These are phyloP conservation scores for Lenwebbia sp. DNA, from an alignment of 345 rosid genomes.

Conservation along the genomic window DNA sequence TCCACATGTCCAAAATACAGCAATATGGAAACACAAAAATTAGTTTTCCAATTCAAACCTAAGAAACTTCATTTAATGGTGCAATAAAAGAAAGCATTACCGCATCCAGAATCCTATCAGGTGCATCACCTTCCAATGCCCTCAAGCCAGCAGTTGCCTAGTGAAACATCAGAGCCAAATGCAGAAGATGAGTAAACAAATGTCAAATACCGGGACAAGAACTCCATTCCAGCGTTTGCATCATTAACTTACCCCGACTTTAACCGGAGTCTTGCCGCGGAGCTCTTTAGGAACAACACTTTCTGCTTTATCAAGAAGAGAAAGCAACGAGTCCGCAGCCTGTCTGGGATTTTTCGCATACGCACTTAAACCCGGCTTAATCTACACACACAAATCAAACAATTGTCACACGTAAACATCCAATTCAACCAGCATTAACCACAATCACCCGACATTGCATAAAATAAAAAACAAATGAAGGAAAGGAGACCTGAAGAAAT, in stretches of 20 bases:
- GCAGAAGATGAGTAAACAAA: conserved; percentile 1
- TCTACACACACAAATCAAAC: conserved; percentile 24
- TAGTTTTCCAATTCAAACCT: neutral
- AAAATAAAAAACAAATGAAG: neutral
- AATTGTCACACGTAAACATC: conserved; percentile 1
- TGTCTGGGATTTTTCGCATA: conserved; percentile 64
- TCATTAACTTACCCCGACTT: conserved; percentile 71
- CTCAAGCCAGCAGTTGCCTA: conserved; percentile 99
- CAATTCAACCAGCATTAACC: neutral
- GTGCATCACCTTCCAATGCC: conserved; percentile 64
- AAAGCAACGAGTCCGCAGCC: conserved; percentile 55
- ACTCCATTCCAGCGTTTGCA: neutral
- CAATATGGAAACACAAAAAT: neutral
- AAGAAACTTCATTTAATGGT: neutral
- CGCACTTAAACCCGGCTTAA: conserved; percentile 78
- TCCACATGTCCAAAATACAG: neutral
- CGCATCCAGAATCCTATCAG: conserved; percentile 79
- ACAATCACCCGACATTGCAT: neutral
- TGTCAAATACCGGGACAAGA: neutral
- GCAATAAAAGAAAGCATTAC: conserved; percentile 18
- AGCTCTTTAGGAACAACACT: conserved; percentile 68
- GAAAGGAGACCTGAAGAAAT: conserved; percentile 20
- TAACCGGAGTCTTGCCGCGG: conserved; percentile 81
- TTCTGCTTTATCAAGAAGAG: conserved; percentile 84
- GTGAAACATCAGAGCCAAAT: conserved; percentile 1